Evolutionary conservation across 176 grass and related monocot genomes (phyloP).

Genomic region (Tillandsia fasciculata): DNA sequence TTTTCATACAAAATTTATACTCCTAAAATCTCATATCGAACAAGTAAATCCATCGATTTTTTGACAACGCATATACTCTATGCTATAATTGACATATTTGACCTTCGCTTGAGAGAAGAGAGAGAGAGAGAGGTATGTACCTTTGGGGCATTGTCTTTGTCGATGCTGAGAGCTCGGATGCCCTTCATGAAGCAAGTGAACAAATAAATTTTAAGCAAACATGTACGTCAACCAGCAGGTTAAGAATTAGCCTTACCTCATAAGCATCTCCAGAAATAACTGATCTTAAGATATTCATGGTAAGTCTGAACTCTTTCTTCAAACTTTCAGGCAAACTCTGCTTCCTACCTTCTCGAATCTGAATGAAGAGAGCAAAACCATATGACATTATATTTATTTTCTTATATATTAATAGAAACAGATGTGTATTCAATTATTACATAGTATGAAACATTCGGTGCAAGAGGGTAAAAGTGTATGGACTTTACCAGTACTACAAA

Average conservation of each 20-base stretch:
- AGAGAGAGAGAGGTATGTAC: conserved; percentile 23
- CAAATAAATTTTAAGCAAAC: conserved; percentile 12
- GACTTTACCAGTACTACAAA: no score
- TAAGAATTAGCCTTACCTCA: conserved; percentile 41
- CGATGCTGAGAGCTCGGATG: conserved; percentile 85
- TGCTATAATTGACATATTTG: no score
- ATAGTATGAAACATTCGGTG: no score
- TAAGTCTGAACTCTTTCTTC: conserved; percentile 92
- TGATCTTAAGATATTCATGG: conserved; percentile 75
- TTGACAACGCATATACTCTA: no score
- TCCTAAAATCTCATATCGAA: no score
- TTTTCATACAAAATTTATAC: no score
- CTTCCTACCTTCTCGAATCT: conserved; percentile 71
- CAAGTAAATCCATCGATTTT: no score
- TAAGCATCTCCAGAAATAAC: conserved; percentile 61
- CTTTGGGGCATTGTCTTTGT: conserved; percentile 94
- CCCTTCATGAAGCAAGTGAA: conserved; percentile 35
- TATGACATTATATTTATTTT: conserved; percentile 12
- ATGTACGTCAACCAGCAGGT: not conserved
- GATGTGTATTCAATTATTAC: not conserved
- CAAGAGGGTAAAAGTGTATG: no score
- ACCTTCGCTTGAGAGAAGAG: not conserved
- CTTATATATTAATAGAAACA: not conserved
- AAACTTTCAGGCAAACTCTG: conserved; percentile 75
- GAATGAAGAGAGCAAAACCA: conserved; percentile 5